Percentiles rank a stretch among this genome's conserved stretches.
Evolutionary conservation across 805 yeast genomes (phyloP).

Genomic region (Ogataea saltuana): DNA sequence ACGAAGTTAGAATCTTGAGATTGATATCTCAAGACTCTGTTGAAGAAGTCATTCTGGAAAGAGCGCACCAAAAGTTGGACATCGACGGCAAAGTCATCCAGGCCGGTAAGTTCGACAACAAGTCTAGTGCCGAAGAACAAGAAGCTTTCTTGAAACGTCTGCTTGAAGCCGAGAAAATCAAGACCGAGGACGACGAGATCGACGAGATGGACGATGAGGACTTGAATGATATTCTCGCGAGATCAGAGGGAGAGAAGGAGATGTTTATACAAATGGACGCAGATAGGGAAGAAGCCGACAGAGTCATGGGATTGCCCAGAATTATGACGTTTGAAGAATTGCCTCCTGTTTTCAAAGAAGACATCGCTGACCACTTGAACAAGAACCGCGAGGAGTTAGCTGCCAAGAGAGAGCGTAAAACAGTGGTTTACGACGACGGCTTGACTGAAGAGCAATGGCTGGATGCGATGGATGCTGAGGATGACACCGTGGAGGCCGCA

Average conservation of each 20-base stretch:
- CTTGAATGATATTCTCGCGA: slow-evolving; percentile 68
- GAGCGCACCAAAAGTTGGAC: slow-evolving; percentile 81
- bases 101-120: slow-evolving; percentile 88
- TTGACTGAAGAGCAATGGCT: slow-evolving; percentile 79
- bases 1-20: slow-evolving; percentile 79
- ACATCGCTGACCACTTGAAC: slow-evolving; percentile 46
- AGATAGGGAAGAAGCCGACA: slow-evolving; percentile 46
- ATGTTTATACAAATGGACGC: slow-evolving; percentile 61
- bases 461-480: slow-evolving; percentile 74
- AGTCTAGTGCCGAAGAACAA: slow-evolving; percentile 84
- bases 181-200: slow-evolving; percentile 39
- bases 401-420: slow-evolving; percentile 66
- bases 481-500: slow-evolving; percentile 62
- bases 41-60: slow-evolving; percentile 78
- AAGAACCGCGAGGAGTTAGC: slow-evolving; percentile 45
- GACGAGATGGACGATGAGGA: slow-evolving; percentile 68
- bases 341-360: slow-evolving; percentile 75
- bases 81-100: slow-evolving; percentile 89
- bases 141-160: slow-evolving; percentile 74
- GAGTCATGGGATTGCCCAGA: slow-evolving; percentile 41
- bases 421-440: slow-evolving; percentile 62
- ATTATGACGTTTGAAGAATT: slow-evolving; percentile 69
- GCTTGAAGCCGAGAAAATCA: slow-evolving; percentile 66
- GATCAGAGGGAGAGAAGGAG: slow-evolving; percentile 60
- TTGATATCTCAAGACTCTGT: slow-evolving; percentile 80